Conservation (phyloP, 2,329 filamentous ascomycete species). For the Pseudogymnoascus sp. region DNA sequence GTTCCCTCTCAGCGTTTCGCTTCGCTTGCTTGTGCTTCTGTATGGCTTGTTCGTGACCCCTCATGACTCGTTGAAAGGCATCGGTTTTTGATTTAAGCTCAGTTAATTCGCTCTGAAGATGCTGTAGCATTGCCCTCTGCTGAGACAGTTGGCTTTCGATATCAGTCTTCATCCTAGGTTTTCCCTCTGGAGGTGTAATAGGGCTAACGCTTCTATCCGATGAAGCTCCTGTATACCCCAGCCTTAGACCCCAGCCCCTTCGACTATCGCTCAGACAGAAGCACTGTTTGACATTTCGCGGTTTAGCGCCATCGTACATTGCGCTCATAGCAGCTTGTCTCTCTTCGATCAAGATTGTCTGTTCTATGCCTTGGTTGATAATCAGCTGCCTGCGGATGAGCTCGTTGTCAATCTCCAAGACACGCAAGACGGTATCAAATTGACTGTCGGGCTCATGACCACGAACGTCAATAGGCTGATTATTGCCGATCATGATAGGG, state of each 20-base stretch:
- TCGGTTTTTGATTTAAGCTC: conserved; percentile 34
- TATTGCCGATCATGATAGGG: conserved; percentile 57
- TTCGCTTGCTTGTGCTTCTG: conserved; percentile 42
- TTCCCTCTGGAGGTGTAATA: conserved; percentile 30
- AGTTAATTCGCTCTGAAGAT: conserved; percentile 47
- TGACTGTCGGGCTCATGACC: conserved; percentile 64
- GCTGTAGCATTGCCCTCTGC: conserved; percentile 41
- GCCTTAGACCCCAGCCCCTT: conserved; percentile 51
- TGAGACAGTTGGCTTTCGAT: conserved; percentile 55
- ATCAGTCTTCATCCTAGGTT: conserved; percentile 73
- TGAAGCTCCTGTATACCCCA: conserved; percentile 40
- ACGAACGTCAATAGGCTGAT: conserved; percentile 46
- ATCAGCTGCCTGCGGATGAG: conserved; percentile 74
- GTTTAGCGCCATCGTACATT: conserved; percentile 54
- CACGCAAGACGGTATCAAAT: conserved; percentile 71
- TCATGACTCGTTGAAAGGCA: conserved; percentile 27
- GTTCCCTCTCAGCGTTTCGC: conserved; percentile 43
- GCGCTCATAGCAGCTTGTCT: conserved; percentile 58
- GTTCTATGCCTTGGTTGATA: conserved; percentile 75
- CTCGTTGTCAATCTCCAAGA: conserved; percentile 74
- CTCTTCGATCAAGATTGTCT: conserved; percentile 67
- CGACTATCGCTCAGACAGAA: conserved; percentile 59
- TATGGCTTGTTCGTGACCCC: conserved; percentile 35
- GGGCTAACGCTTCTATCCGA: conserved; percentile 44
- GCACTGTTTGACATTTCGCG: conserved; percentile 64